Conservation (phyloP, 176 grass and related monocot genomes). For the Oryza australiensis region DNA sequence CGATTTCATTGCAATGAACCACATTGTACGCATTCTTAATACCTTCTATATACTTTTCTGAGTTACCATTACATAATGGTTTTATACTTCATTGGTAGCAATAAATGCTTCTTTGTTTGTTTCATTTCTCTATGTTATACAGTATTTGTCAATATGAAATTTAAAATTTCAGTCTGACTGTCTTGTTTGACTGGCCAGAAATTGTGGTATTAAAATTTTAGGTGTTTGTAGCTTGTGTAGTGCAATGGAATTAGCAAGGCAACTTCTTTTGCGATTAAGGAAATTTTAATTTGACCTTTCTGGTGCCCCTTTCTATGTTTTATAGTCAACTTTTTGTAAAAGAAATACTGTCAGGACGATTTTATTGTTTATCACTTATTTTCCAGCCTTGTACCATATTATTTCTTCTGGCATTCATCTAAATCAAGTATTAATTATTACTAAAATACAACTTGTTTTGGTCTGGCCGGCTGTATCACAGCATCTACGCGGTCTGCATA, state of each 20-base stretch:
- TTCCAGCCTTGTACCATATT: neutral
- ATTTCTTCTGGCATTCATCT: neutral
- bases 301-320: neutral
- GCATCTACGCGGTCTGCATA: conserved; percentile 64
- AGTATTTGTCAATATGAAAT: neutral
- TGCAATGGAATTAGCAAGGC: neutral
- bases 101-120: neutral
- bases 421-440: neutral
- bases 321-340: neutral
- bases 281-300: neutral
- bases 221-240: neutral
- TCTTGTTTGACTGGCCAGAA: neutral
- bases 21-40: conserved; percentile 48
- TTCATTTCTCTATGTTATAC: neutral
- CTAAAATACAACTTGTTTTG: conserved; percentile 25
- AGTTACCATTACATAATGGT: neutral
- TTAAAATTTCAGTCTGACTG: neutral
- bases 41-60: neutral
- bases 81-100: neutral
- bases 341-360: neutral
- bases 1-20: conserved; percentile 36
- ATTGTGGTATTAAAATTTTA: conserved; percentile 15
- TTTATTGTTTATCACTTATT: neutral
- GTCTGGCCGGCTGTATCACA: conserved; percentile 61
- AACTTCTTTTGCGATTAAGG: neutral